phyloP scores from a whole-genome alignment of 441 rosid species.

The Populus hybrid region DNA sequence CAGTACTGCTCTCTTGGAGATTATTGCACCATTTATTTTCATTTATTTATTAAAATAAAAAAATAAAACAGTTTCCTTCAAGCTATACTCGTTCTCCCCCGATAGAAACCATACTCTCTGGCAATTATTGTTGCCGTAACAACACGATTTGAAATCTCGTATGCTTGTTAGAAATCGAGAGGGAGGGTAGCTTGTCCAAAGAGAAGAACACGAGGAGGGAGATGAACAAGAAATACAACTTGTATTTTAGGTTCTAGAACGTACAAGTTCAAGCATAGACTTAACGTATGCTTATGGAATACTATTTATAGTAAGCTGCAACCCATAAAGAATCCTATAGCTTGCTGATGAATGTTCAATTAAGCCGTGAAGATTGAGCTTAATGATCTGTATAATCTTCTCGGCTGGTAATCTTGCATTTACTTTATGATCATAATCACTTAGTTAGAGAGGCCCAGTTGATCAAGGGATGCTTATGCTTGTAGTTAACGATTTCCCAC shows the following conservation, averaged over 20 bases:
- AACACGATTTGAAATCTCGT: neutral
- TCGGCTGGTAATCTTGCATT: neutral
- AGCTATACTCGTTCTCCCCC: too few species aligned
- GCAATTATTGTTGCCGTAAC: neutral
- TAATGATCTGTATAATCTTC: neutral
- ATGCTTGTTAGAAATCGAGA: neutral
- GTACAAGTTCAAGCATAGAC: neutral
- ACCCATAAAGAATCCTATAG: neutral
- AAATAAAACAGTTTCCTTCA: too few species aligned
- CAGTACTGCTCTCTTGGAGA: neutral
- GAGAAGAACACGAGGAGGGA: neutral
- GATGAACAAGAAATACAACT: too few species aligned
- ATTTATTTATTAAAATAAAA: too few species aligned
- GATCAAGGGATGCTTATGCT: conserved; percentile 59
- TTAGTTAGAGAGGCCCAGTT: neutral
- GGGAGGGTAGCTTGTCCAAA: neutral
- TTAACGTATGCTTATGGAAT: neutral
- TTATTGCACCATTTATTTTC: neutral
- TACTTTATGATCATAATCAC: neutral
- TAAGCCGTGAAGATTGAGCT: neutral
- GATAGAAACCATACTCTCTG: neutral
- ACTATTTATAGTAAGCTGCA: neutral
- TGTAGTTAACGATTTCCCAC: conserved; percentile 72
- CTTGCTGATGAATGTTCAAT: neutral
- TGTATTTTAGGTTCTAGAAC: too few species aligned